Conservation (phyloP, 2,329 filamentous ascomycete genomes). For the Microcera coccophila region DNA sequence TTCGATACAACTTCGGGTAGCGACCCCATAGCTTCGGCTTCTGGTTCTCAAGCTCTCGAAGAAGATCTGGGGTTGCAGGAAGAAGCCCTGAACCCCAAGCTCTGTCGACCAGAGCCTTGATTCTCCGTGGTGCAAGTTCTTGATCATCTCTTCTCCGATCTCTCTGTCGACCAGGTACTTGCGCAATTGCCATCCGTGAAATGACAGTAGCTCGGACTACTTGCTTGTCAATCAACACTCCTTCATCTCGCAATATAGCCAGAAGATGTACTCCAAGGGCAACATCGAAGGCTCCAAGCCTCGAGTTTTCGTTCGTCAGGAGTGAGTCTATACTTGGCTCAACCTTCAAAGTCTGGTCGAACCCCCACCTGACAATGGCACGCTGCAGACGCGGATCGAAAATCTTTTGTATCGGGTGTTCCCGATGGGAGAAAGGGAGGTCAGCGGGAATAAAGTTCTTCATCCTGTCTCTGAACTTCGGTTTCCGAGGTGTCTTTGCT, state of each 20-base stretch:
- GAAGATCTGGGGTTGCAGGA: slow-evolving; percentile 19
- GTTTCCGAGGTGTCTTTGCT: background rate
- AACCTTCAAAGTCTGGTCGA: slow-evolving; percentile 35
- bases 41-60: slow-evolving; percentile 26
- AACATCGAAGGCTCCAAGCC: slow-evolving; percentile 29
- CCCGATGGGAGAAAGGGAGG: slow-evolving; percentile 36
- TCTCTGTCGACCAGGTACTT: slow-evolving; percentile 26
- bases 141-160: slow-evolving; percentile 29
- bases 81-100: slow-evolving; percentile 35
- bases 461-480: background rate
- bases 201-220: slow-evolving; percentile 28
- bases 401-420: slow-evolving; percentile 47
- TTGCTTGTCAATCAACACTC: slow-evolving; percentile 33
- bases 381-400: slow-evolving; percentile 41
- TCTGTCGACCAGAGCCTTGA: slow-evolving; percentile 32
- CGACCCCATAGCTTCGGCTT: slow-evolving; percentile 30
- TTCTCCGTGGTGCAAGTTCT: slow-evolving; percentile 28
- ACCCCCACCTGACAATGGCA: slow-evolving; percentile 44
- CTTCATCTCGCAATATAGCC: slow-evolving; percentile 32
- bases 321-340: slow-evolving; percentile 14
- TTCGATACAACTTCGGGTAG: slow-evolving; percentile 28
- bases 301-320: slow-evolving; percentile 6
- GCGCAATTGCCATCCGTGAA: slow-evolving; percentile 28
- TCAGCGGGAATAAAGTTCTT: slow-evolving; percentile 36
- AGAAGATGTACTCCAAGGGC: slow-evolving; percentile 37